Percentiles rank a stretch among this genome's conserved stretches.
These are phyloP conservation scores for Pyrenopolyporus hunteri DNA, from an alignment of 495 filamentous ascomycete species.

Conservation along the genomic window DNA sequence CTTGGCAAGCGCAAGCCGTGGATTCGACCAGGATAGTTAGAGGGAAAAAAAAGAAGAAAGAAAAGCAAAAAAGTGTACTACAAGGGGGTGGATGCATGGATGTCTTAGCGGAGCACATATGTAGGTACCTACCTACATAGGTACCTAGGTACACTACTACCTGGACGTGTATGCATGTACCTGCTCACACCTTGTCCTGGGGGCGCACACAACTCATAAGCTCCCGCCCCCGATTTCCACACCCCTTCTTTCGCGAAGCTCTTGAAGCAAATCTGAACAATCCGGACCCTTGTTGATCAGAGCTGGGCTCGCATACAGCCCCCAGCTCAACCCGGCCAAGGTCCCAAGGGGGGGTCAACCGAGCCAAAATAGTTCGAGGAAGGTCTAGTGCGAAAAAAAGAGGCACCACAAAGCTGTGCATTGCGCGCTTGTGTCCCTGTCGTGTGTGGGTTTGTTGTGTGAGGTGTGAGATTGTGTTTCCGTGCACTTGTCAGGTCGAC, in stretches of 20 bases:
- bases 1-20: conserved; percentile 32
- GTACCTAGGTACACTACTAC: too few species aligned
- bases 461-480: conserved; percentile 28
- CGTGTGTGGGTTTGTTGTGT: conserved; percentile 22
- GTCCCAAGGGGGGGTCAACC: conserved; percentile 12
- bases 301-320: conserved; percentile 25
- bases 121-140: too few species aligned
- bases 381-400: conserved; percentile 31
- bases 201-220: conserved; percentile 37
- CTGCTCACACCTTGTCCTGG: conserved; percentile 30
- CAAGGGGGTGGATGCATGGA: conserved; percentile 26
- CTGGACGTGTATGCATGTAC: not conserved
- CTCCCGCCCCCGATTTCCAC: conserved; percentile 34
- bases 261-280: conserved; percentile 33
- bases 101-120: conserved; percentile 15
- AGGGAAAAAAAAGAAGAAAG: too few species aligned
- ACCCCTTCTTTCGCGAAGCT: conserved; percentile 25
- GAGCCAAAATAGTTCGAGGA: conserved; percentile 24
- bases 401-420: conserved; percentile 23
- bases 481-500: conserved; percentile 17
- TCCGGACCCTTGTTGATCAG: conserved; percentile 31
- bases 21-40: conserved; percentile 38
- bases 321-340: conserved; percentile 13
- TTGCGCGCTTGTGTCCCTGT: conserved; percentile 33
- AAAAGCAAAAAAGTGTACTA: conserved; percentile 19